These are phyloP conservation scores for Triticum monococcum DNA, from an alignment of 176 grass and related monocot genomes.

Conservation along the genomic window DNA sequence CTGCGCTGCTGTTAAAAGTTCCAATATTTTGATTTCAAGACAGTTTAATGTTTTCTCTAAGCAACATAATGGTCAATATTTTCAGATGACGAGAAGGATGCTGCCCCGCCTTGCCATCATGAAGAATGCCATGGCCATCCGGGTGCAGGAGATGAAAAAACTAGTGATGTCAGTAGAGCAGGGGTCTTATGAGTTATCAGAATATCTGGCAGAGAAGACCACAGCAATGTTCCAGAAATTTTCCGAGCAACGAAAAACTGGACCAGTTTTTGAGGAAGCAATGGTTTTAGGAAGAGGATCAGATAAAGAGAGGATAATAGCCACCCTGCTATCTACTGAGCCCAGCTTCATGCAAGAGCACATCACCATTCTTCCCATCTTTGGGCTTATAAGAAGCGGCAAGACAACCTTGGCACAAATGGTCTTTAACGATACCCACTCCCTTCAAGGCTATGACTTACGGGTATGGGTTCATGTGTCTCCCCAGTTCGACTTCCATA, in stretches of 20 bases:
- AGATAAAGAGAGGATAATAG: background rate
- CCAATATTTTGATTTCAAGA: no score
- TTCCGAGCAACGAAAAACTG: background rate
- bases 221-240: no score
- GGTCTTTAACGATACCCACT: background rate
- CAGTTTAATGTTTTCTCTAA: no score
- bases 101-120: background rate
- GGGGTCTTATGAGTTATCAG: no score
- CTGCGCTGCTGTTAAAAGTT: no score
- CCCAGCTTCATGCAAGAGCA: background rate
- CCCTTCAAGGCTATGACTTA: background rate
- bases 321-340: background rate
- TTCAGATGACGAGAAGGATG: background rate
- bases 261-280: background rate
- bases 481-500: background rate
- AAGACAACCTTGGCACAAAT: constrained; percentile 9
- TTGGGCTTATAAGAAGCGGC: background rate
- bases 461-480: background rate
- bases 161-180: no score
- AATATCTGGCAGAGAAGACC: no score
- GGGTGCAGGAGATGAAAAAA: background rate
- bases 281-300: background rate
- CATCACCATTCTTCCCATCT: background rate
- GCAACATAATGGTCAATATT: background rate
- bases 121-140: background rate